Conservation (phyloP, 768 basidiomycete species). For the Tubosaeta sp. region DNA sequence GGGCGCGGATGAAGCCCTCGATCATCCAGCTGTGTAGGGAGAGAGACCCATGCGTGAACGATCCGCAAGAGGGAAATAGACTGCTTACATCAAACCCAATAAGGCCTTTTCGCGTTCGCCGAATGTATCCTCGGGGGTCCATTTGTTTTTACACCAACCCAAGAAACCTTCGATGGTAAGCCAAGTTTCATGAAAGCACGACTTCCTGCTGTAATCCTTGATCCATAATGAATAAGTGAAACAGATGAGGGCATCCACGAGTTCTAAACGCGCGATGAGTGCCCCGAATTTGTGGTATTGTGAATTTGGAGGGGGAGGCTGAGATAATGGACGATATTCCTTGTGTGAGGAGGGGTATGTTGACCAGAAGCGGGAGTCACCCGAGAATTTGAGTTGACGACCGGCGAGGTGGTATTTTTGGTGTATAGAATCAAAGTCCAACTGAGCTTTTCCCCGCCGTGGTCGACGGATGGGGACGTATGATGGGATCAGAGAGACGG, state of each 20-base stretch:
- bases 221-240: slow-evolving; percentile 85
- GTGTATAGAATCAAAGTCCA: slow-evolving; percentile 58
- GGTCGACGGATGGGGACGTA: slow-evolving; percentile 62
- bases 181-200: slow-evolving; percentile 63
- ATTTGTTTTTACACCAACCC: slow-evolving; percentile 69
- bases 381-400: slow-evolving; percentile 78
- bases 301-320: slow-evolving; percentile 63
- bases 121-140: slow-evolving; percentile 42
- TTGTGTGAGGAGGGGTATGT: slow-evolving; percentile 61
- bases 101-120: slow-evolving; percentile 56
- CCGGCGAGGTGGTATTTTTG: slow-evolving; percentile 68
- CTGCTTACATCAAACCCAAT: slow-evolving; percentile 74
- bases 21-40: slow-evolving; percentile 61
- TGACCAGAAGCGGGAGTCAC: slow-evolving; percentile 74
- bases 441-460: slow-evolving; percentile 49
- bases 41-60: slow-evolving; percentile 23
- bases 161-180: slow-evolving; percentile 64
- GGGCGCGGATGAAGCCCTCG: slow-evolving; percentile 65
- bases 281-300: slow-evolving; percentile 73
- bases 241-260: slow-evolving; percentile 76
- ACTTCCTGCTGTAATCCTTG: slow-evolving; percentile 55
- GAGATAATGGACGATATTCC: slow-evolving; percentile 57
- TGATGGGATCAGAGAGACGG: slow-evolving; percentile 30
- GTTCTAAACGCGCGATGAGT: slow-evolving; percentile 73
- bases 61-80: slow-evolving; percentile 12